Base-by-base conservation (phyloP, 2,329 filamentous ascomycete genomes). In the Fusarium ambrosium region DNA sequence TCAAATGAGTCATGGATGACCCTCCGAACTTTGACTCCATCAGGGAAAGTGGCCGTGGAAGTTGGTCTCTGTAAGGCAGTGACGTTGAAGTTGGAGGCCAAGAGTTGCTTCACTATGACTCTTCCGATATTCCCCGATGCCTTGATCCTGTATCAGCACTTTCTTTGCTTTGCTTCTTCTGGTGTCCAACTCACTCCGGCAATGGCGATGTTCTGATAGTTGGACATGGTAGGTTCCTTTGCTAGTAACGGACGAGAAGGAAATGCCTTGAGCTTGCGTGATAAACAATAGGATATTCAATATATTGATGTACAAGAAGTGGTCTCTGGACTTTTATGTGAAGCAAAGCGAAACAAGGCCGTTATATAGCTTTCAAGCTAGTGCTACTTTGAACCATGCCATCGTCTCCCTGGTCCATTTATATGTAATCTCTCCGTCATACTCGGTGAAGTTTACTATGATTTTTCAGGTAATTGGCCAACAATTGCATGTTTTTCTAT, bases 191-290 rank as follows among this genome's bases (percentile, higher is more conserved):
- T 20, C 34, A 66, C 64, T 61, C 64, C 64, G 2, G 64, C 56
- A 11, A 66, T n/a, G n/a, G 64, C 64, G 14, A 66, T 41, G 18
- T 61, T 66, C 11, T 66, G 56, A 18, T 51, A 36, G 6, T 20
- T 6, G 11, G 39, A 18, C 63, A 66, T 66, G 39, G 24, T 53
- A 4, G n/a, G 9, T 56, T 56, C n/a, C 20, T 20, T 22, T 56
- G 36, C 13, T 18, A 34, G 32, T 11, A 34, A 13, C 10, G 32
- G 32, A 34, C 32, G 32, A 34, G 11, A 34, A 29, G 27, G 27
- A 29, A 29, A 29, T 29, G 27, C 27, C 27, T 34, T 34, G 32
- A 34, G 32, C 7, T 27, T 5, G 8, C 10, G 22, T 14, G 11
- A 45, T 22, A 45, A 20, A 45, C 7, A 14, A 45, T 20, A 45